These are phyloP conservation scores for Elsinoe fawcettii DNA, from an alignment of 2,329 filamentous ascomycete species.

Conservation along the genomic window DNA sequence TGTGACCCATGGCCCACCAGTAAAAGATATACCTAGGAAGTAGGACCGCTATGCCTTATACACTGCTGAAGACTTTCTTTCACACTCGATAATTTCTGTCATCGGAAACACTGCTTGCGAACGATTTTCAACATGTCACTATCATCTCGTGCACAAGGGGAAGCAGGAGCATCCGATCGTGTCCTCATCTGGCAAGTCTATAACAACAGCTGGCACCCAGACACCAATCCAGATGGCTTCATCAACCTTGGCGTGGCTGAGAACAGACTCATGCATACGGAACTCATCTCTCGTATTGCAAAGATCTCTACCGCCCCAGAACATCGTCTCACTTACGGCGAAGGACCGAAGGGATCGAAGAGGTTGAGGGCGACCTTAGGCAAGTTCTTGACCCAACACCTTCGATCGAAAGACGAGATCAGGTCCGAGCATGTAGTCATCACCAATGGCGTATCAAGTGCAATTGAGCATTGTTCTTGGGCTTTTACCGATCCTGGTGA, in stretches of 20 bases:
- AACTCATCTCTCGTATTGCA: not conserved
- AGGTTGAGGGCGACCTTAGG: slow-evolving; percentile 37
- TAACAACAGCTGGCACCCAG: slow-evolving; percentile 17
- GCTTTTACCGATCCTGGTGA: slow-evolving; percentile 39
- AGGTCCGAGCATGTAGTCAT: slow-evolving; percentile 33
- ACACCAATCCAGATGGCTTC: slow-evolving; percentile 26
- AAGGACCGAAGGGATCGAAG: slow-evolving; percentile 32
- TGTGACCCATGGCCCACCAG: no score
- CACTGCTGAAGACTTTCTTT: no score
- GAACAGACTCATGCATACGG: slow-evolving; percentile 21
- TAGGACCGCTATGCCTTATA: no score
- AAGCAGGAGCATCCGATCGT: slow-evolving; percentile 18
- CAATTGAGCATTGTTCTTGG: slow-evolving; percentile 38
- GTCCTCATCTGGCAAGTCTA: slow-evolving; percentile 11
- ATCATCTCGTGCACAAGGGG: not conserved
- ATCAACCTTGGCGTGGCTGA: slow-evolving; percentile 28
- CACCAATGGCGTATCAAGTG: slow-evolving; percentile 36
- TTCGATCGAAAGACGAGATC: slow-evolving; percentile 32
- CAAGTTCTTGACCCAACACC: slow-evolving; percentile 35
- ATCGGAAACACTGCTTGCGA: not conserved
- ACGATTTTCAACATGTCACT: not conserved
- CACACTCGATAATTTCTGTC: no score
- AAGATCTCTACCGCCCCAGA: slow-evolving; percentile 20
- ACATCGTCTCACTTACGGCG: slow-evolving; percentile 35
- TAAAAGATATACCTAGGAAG: no score